A percentile compares a stretch with the other conserved stretches of the same genome.
These are phyloP conservation scores for Fraxinus velutina DNA, from an alignment of 305 asterid genomes.

Conservation along the genomic window DNA sequence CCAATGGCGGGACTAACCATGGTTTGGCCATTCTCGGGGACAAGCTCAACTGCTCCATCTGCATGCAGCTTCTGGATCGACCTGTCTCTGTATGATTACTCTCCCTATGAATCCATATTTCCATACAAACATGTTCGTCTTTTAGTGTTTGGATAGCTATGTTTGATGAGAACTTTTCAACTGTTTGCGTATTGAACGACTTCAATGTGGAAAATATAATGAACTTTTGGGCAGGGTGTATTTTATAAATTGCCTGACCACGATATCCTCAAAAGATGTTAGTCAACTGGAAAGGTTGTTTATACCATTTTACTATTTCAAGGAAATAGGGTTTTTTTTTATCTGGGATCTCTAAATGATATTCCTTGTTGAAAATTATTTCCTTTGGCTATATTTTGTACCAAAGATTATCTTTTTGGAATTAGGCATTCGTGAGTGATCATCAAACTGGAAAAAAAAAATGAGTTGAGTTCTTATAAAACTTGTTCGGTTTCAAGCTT, in stretches of 20 bases:
- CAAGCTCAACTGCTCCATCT: slow-evolving; percentile 72
- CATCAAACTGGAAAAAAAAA: neutral
- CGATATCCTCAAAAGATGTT: neutral
- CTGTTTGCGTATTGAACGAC: slow-evolving; percentile 17
- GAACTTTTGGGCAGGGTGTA: neutral
- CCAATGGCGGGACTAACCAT: slow-evolving; percentile 24
- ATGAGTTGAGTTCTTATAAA: neutral
- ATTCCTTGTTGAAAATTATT: neutral
- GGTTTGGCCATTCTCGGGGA: slow-evolving; percentile 59
- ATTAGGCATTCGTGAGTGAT: neutral
- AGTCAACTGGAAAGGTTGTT: neutral
- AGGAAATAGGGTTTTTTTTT: neutral
- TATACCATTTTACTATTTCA: neutral
- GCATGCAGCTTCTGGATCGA: slow-evolving; percentile 86
- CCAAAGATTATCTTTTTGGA: neutral
- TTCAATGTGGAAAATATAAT: slow-evolving; percentile 12
- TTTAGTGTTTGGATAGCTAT: neutral
- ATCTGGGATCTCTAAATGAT: neutral
- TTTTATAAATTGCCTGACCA: neutral
- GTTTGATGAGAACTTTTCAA: slow-evolving; percentile 20
- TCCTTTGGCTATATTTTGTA: neutral
- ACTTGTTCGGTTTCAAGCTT: neutral
- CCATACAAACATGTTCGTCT: neutral
- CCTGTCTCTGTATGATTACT: slow-evolving; percentile 67
- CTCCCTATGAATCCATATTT: neutral